phyloP scores from a whole-genome alignment of 306 rosid species.

The Clitoria ternatea region DNA sequence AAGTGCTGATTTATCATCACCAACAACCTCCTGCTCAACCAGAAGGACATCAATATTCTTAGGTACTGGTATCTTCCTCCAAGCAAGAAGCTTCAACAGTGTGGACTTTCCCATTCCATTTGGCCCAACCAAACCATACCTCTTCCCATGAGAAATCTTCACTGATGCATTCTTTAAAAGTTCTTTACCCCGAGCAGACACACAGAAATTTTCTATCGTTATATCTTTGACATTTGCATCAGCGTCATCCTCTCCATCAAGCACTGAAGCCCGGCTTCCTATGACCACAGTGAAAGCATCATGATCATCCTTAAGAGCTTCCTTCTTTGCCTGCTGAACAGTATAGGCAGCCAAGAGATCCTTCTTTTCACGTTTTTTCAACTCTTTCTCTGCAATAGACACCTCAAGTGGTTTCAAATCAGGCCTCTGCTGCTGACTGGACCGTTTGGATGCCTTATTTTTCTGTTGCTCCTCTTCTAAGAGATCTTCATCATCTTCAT shows the following conservation, averaged over 20 bases:
- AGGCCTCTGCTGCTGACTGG: slow-evolving; percentile 27
- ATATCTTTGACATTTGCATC: slow-evolving; percentile 62
- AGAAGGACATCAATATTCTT: slow-evolving; percentile 77
- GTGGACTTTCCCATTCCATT: slow-evolving; percentile 80
- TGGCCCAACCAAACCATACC: slow-evolving; percentile 72
- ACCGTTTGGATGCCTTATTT: slow-evolving; percentile 15
- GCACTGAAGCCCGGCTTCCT: slow-evolving; percentile 56
- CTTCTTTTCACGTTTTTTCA: slow-evolving; percentile 60
- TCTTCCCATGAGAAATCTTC: slow-evolving; percentile 58
- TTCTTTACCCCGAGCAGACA: slow-evolving; percentile 54
- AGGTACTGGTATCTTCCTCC: slow-evolving; percentile 86
- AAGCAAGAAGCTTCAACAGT: slow-evolving; percentile 74
- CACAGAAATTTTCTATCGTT: slow-evolving; percentile 50
- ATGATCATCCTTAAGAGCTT: slow-evolving; percentile 62
- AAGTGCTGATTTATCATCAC: slow-evolving; percentile 64
- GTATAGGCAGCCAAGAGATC: slow-evolving; percentile 50
- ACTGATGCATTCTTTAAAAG: slow-evolving; percentile 52
- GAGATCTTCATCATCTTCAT: slow-evolving; percentile 45
- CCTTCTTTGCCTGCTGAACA: slow-evolving; percentile 50
- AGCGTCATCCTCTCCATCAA: slow-evolving; percentile 56
- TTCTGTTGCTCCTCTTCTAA: slow-evolving; percentile 28
- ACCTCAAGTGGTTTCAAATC: slow-evolving; percentile 38
- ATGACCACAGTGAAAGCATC: slow-evolving; percentile 79
- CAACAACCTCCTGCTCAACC: slow-evolving; percentile 78
- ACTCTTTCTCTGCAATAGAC: slow-evolving; percentile 40